Percentiles rank a stretch among this genome's conserved stretches.
Conservation (phyloP, 2,329 filamentous ascomycete species). For the Aureobasidium sp. region DNA sequence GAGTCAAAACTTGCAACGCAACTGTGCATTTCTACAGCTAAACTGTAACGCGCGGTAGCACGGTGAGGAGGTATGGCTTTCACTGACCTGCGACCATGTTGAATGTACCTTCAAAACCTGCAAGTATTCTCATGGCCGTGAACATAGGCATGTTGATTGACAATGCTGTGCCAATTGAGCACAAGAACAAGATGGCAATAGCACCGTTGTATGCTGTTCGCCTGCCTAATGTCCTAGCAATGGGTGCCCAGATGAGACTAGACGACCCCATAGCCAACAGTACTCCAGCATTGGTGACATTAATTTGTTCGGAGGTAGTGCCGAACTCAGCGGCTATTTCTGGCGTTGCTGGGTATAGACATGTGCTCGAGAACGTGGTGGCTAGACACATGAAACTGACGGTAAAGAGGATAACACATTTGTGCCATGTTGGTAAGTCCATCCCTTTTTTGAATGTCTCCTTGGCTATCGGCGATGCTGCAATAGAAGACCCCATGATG, state of each 20-base stretch:
- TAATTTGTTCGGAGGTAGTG: constrained; percentile 60
- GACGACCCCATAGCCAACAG: constrained; percentile 62
- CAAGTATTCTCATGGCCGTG: constrained; percentile 63
- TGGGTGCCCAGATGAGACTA: constrained; percentile 61
- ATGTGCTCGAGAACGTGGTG: constrained; percentile 64
- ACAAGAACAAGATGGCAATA: constrained; percentile 53
- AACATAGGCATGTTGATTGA: constrained; percentile 61
- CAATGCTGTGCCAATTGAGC: constrained; percentile 62
- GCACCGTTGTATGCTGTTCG: constrained; percentile 47
- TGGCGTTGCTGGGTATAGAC: constrained; percentile 62
- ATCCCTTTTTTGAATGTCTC: neutral
- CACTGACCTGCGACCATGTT: constrained; percentile 58
- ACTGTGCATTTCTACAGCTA: neutral
- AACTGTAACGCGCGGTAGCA: neutral
- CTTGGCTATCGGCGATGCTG: neutral
- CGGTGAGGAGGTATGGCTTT: too few species aligned
- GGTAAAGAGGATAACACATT: constrained; percentile 57
- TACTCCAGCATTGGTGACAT: constrained; percentile 63
- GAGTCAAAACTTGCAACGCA: neutral
- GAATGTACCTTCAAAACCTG: constrained; percentile 66
- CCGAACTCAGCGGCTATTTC: constrained; percentile 59
- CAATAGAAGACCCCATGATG: neutral
- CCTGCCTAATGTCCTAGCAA: constrained; percentile 41
- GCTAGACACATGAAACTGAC: constrained; percentile 67
- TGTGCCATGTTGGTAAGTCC: constrained; percentile 28